These are phyloP conservation scores for Colletotrichum lini DNA, from an alignment of 2,329 filamentous ascomycete genomes.

Conservation along the genomic window DNA sequence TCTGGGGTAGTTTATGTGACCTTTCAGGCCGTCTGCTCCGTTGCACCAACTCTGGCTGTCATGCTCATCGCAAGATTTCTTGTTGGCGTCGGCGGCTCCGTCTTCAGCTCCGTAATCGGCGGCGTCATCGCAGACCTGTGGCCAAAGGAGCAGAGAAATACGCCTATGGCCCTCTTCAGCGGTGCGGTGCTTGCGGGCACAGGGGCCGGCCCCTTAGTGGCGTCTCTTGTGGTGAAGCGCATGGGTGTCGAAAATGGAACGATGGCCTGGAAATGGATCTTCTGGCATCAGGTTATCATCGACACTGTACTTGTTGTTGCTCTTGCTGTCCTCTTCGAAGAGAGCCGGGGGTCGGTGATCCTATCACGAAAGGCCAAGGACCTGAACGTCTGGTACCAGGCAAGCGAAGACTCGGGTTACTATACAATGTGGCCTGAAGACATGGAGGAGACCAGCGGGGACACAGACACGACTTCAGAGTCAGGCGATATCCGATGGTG, in stretches of 20 bases:
- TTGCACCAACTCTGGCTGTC: slow-evolving; percentile 77
- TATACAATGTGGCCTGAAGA: slow-evolving; percentile 61
- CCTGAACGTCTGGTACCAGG: slow-evolving; percentile 85
- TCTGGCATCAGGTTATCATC: slow-evolving; percentile 86
- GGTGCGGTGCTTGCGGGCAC: slow-evolving; percentile 84
- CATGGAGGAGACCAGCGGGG: slow-evolving; percentile 24
- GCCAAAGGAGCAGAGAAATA: slow-evolving; percentile 83
- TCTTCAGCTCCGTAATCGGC: slow-evolving; percentile 91
- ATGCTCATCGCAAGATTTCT: slow-evolving; percentile 85
- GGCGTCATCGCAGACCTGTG: slow-evolving; percentile 92
- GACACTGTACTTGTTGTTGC: slow-evolving; percentile 74
- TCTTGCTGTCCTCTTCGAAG: slow-evolving; percentile 80
- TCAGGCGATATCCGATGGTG: slow-evolving; percentile 26
- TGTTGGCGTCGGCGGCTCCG: slow-evolving; percentile 81
- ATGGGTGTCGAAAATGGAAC: slow-evolving; percentile 57
- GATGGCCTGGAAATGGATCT: slow-evolving; percentile 80
- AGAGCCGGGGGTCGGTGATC: slow-evolving; percentile 86
- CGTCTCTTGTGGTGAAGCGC: slow-evolving; percentile 77
- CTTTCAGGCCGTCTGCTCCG: slow-evolving; percentile 80
- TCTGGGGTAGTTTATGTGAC: slow-evolving; percentile 80
- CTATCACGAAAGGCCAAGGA: slow-evolving; percentile 80
- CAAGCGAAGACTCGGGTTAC: slow-evolving; percentile 76
- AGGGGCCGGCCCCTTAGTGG: slow-evolving; percentile 81
- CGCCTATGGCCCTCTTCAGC: slow-evolving; percentile 92
- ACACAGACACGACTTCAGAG: slow-evolving; percentile 11